Percentiles rank a stretch among this genome's conserved stretches.
These are phyloP conservation scores for Metschnikowia rubicola DNA, from an alignment of 805 yeast genomes.

Conservation along the genomic window DNA sequence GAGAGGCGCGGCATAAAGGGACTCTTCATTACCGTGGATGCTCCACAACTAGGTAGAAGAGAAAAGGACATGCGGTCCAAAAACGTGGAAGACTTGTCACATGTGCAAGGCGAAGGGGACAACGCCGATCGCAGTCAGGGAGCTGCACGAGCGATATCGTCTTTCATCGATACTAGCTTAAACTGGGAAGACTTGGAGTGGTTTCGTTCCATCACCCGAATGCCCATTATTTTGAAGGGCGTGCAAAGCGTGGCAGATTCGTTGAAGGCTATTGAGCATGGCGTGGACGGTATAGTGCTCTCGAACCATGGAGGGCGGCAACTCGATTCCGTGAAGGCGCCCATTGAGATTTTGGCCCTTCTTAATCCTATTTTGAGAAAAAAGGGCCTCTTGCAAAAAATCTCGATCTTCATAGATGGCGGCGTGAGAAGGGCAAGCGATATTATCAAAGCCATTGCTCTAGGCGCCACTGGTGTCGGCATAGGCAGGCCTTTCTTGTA, in stretches of 20 bases:
- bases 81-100: conserved; percentile 23
- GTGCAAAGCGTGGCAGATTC: conserved; percentile 67
- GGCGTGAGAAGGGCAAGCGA: conserved; percentile 78
- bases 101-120: conserved; percentile 37
- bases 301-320: conserved; percentile 79
- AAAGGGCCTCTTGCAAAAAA: conserved; percentile 41
- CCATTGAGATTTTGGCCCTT: conserved; percentile 59
- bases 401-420: conserved; percentile 71
- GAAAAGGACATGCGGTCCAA: conserved; percentile 80
- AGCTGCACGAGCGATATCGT: conserved; percentile 74
- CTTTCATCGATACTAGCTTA: conserved; percentile 58
- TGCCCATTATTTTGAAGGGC: conserved; percentile 62
- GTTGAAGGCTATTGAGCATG: conserved; percentile 52
- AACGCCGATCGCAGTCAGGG: conserved; percentile 70
- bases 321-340: conserved; percentile 58
- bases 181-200: conserved; percentile 39
- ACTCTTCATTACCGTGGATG: conserved; percentile 53
- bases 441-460: conserved; percentile 67
- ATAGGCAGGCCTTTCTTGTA: conserved; percentile 73
- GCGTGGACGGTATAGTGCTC: conserved; percentile 60
- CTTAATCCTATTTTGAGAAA: conserved; percentile 43
- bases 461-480: conserved; percentile 77
- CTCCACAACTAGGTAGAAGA: conserved; percentile 62
- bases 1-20: conserved; percentile 43
- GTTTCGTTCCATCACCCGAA: conserved; percentile 36